Percentiles rank a stretch among this genome's conserved stretches.
Conservation (phyloP, 192 early-diverging fungal genomes). For the Linnemannia schmuckeri region DNA sequence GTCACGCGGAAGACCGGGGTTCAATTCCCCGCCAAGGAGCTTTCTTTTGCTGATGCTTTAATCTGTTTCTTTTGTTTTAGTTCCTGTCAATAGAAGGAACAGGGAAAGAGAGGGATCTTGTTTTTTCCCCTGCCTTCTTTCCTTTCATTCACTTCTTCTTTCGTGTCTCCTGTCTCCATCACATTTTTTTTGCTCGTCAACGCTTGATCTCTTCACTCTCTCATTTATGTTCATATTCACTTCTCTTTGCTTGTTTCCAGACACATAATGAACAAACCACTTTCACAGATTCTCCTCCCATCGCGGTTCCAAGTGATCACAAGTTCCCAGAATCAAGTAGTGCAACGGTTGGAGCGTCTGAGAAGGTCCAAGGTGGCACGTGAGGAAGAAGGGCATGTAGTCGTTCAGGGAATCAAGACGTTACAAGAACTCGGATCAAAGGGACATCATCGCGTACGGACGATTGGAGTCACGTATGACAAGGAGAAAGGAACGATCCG, state of each 20-base stretch:
- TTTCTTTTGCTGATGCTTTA: not conserved
- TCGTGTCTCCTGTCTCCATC: not conserved
- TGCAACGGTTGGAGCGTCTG: constrained; percentile 35
- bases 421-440: constrained; percentile 41
- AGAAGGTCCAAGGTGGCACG: constrained; percentile 38
- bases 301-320: constrained; percentile 35
- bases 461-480: constrained; percentile 50
- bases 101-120: not conserved
- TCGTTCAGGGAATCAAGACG: constrained; percentile 52
- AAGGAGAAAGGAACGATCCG: constrained; percentile 24
- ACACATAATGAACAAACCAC: not conserved
- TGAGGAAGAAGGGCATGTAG: constrained; percentile 24
- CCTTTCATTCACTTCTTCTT: not conserved
- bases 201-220: not conserved
- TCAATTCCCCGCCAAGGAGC: no score
- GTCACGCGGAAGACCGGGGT: no score
- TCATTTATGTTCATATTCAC: not conserved
- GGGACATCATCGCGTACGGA: constrained; percentile 31
- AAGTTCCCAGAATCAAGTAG: constrained; percentile 21
- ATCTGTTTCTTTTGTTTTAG: not conserved
- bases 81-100: not conserved
- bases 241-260: not conserved
- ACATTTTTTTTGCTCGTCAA: not conserved
- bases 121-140: not conserved
- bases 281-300: constrained; percentile 16